Evolutionary conservation across 2,329 filamentous ascomycete species (phyloP), one percentile per base, ranked within the genome.

Genomic region (Nothopassalora personata): DNA sequence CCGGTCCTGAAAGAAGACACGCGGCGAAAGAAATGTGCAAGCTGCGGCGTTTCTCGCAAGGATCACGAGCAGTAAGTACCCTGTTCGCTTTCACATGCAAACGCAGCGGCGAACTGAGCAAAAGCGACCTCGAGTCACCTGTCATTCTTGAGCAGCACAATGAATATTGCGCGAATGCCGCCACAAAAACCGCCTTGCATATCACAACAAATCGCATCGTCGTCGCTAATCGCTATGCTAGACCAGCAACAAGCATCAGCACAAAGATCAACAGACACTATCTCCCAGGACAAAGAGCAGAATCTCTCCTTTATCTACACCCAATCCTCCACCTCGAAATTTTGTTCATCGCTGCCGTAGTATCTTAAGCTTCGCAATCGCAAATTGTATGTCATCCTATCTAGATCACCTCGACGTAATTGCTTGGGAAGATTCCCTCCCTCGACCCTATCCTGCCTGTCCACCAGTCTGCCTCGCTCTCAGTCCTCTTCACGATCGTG

Each of bases 391-490:
- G 39, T 8, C 13, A 43, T 43, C 39, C 27, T 15, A 13, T 30
- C 30, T 48, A 61, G 2, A 62, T 60, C 15, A 70, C 57, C 58
- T 72, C 67, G 28, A 72, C 70, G 50, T 72, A 73, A 62, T 73
- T 73, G 45, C 62, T 65, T 0, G 94, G 94, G 76, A 99, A 99
- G 65, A 97, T 60, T 4, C 94, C 94, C 57, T 92, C 89, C 67
- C 86, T 83, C 65, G 86, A 83, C 31, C 92, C 92, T 70, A 97
- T 86, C 75, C 88, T 87, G 28, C 94, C 94, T 18, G 93, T 97
- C 94, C 93, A 97, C 93, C 93, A 97, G 74, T 97, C 93, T 58
- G 91, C 92, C 59, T 90, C 89, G 67, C 89, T 97, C 4, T 97
- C 90, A 5, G 93, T 97, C 75, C 89, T 89, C 80, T 99, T 97